These are phyloP conservation scores for Beauveria caledonica DNA, from an alignment of 2,329 filamentous ascomycete genomes.

Conservation along the genomic window DNA sequence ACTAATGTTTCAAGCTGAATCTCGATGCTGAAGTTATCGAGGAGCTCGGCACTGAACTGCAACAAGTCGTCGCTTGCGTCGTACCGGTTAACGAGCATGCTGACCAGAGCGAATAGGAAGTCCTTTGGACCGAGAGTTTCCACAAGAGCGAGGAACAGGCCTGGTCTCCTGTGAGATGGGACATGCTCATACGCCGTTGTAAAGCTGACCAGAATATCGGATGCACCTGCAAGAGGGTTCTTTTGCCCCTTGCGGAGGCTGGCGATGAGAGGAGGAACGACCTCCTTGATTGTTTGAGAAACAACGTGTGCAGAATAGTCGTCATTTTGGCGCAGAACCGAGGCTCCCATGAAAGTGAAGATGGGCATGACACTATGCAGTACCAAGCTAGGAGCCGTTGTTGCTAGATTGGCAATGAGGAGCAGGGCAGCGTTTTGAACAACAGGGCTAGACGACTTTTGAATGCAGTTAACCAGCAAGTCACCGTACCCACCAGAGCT, in stretches of 20 bases:
- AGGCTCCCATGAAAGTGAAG: conserved; percentile 95
- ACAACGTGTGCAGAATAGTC: conserved; percentile 97
- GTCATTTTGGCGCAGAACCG: conserved; percentile 83
- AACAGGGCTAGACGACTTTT: conserved; percentile 82
- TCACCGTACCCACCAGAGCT: conserved; percentile 77
- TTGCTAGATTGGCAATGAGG: conserved; percentile 77
- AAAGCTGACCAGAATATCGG: conserved; percentile 90
- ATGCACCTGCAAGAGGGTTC: conserved; percentile 69
- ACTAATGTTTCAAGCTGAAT: conserved; percentile 72
- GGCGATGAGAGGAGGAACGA: conserved; percentile 83
- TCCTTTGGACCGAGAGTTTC: conserved; percentile 79
- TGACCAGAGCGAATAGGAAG: conserved; percentile 78
- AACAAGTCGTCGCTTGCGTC: conserved; percentile 65
- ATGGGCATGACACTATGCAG: conserved; percentile 98
- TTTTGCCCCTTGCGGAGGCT: conserved; percentile 77
- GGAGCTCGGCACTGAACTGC: conserved; percentile 67
- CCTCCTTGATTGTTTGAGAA: conserved; percentile 86
- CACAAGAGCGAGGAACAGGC: conserved; percentile 76
- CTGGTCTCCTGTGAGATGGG: conserved; percentile 72
- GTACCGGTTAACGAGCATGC: conserved; percentile 87
- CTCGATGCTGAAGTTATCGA: conserved; percentile 62
- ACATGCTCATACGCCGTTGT: conserved; percentile 95
- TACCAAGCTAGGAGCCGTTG: conserved; percentile 81
- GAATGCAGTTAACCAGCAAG: conserved; percentile 86
- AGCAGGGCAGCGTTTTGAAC: conserved; percentile 89